Evolutionary conservation across 2,329 filamentous ascomycete genomes (phyloP).

Genomic region (Cercospora sesami): DNA sequence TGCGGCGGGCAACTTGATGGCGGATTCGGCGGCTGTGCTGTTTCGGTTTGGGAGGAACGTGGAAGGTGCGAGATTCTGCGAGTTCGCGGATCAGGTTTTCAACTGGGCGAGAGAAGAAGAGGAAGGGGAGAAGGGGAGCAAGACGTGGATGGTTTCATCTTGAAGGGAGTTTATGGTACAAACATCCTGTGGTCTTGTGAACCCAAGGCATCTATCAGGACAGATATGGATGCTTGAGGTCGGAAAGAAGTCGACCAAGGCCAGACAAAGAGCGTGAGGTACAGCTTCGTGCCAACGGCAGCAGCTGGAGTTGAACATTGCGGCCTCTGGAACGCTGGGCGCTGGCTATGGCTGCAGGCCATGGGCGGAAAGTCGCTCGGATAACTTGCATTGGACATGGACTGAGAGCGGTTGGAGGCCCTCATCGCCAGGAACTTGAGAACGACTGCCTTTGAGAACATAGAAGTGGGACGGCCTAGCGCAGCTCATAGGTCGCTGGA

Average conservation of each 20-base stretch:
- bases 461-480: not conserved
- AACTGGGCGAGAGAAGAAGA: conserved; percentile 11
- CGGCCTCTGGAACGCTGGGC: not conserved
- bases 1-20: conserved; percentile 11
- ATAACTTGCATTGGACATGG: not conserved
- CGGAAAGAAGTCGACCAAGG: too few relatives aligned
- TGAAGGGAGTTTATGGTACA: too few relatives aligned
- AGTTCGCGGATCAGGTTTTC: conserved; percentile 19
- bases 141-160: not conserved
- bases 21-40: conserved; percentile 18
- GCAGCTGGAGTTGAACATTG: not conserved
- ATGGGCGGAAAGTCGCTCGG: not conserved
- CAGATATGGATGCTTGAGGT: too few relatives aligned
- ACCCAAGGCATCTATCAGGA: too few relatives aligned
- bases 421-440: not conserved
- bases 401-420: not conserved
- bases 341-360: not conserved
- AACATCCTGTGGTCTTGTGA: too few relatives aligned
- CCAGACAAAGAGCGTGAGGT: too few relatives aligned
- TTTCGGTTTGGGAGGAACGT: conserved; percentile 22
- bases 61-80: conserved; percentile 21
- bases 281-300: too few relatives aligned
- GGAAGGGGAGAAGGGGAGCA: conserved; percentile 6
- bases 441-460: not conserved
- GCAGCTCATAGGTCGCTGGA: not conserved